A percentile compares a stretch with the other conserved stretches of the same genome.
Conservation (phyloP, 2,329 filamentous ascomycete species). For the Diatrype stigma region DNA sequence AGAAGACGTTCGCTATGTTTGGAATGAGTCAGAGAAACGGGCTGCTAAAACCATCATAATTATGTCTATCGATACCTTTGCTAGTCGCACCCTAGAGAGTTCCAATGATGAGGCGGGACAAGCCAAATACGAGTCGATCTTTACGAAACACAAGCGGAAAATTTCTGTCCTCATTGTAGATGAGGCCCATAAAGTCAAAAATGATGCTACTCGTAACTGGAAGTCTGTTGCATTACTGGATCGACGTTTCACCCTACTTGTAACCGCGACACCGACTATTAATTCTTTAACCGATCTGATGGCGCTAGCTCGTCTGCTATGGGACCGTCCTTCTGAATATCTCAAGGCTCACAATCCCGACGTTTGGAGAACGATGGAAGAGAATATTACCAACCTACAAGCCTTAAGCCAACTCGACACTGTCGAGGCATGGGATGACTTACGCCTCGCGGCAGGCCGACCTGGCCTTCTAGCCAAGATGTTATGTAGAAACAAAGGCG, state of each 20-base stretch:
- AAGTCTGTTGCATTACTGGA: constrained; percentile 19
- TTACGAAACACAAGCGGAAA: constrained; percentile 9
- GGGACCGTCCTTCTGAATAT: constrained; percentile 14
- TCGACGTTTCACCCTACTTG: constrained; percentile 22
- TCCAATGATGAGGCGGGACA: neutral
- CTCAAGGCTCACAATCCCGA: constrained; percentile 2
- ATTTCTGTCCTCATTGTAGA: constrained; percentile 27
- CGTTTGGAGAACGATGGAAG: constrained; percentile 3
- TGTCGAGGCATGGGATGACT: constrained; percentile 5
- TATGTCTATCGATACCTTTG: constrained; percentile 23
- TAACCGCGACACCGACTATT: constrained; percentile 25
- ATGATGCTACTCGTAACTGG: constrained; percentile 16
- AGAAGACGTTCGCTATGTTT: constrained; percentile 13
- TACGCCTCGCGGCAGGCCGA: constrained; percentile 17
- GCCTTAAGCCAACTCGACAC: constrained; percentile 11
- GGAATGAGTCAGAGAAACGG: constrained; percentile 13
- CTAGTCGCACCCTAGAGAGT: constrained; percentile 11
- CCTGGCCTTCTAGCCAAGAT: constrained; percentile 15
- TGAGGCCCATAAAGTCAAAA: constrained; percentile 25
- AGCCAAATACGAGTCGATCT: constrained; percentile 12
- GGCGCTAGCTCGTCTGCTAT: constrained; percentile 19
- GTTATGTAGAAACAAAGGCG: constrained; percentile 4
- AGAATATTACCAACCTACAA: neutral
- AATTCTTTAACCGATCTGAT: constrained; percentile 22
- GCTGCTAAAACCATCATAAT: constrained; percentile 20